These are phyloP conservation scores for Plasmodium yoelii DNA, from an alignment of 169 alveolate genomes.

Conservation along the genomic window DNA sequence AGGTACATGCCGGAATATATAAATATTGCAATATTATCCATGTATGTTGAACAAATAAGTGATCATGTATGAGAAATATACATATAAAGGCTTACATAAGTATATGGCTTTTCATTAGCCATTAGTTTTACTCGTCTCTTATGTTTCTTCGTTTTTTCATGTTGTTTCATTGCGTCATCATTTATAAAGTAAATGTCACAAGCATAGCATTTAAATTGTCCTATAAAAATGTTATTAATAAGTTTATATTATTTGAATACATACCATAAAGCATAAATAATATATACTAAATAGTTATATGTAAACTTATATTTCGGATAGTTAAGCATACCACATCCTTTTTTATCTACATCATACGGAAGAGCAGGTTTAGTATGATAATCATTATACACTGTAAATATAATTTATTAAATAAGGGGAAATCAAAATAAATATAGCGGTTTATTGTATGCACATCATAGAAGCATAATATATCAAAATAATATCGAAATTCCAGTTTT, in stretches of 20 bases:
- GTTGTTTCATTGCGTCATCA: constrained; percentile 78
- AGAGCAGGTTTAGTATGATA: constrained; percentile 29
- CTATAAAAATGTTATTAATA: constrained; percentile 35
- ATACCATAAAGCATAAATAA: neutral
- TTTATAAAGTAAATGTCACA: constrained; percentile 85
- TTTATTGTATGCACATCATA: constrained; percentile 6
- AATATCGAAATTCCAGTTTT: neutral
- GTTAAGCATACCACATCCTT: constrained; percentile 56
- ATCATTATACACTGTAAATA: constrained; percentile 58
- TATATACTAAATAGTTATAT: neutral
- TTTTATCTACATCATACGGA: constrained; percentile 66
- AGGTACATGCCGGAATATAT: neutral
- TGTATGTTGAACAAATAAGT: neutral
- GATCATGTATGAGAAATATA: neutral
- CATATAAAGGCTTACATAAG: constrained; percentile 35
- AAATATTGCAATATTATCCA: neutral
- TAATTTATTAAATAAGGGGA: neutral
- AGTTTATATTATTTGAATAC: constrained; percentile 11
- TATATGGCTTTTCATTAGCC: constrained; percentile 36
- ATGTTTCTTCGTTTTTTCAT: constrained; percentile 81
- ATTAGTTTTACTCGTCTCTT: constrained; percentile 82
- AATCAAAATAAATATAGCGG: neutral
- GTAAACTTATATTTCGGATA: neutral
- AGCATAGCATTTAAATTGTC: constrained; percentile 81
- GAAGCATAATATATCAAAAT: neutral